Percentiles rank a stretch among this genome's conserved stretches.
Evolutionary conservation across 2,329 filamentous ascomycete genomes (phyloP).

Genomic region (Verticillium isaacii): DNA sequence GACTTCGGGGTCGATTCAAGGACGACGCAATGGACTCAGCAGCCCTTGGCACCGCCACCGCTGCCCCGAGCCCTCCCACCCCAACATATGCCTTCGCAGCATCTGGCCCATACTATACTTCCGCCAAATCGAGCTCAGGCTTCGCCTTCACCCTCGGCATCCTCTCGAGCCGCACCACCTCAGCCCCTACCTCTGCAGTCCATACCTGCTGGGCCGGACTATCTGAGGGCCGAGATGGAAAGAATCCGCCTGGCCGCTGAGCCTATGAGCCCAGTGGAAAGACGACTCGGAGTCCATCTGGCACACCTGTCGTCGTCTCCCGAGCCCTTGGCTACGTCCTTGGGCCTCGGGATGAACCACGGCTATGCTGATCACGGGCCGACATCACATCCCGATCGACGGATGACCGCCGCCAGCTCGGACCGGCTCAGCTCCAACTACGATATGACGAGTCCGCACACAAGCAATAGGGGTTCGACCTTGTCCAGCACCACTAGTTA

Average conservation of each 20-base stretch:
- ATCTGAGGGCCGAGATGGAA: not conserved
- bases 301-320: not conserved
- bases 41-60: not conserved
- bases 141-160: not conserved
- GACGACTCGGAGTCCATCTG: not conserved
- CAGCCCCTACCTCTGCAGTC: not conserved
- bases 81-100: not conserved
- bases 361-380: not conserved
- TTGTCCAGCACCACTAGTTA: conserved; percentile 4
- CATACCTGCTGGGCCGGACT: not conserved
- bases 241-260: not conserved
- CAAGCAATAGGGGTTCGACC: conserved; percentile 6
- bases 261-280: not conserved
- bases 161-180: not conserved
- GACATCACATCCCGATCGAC: not conserved
- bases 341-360: not conserved
- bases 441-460: conserved; percentile 4
- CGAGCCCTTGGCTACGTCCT: not conserved
- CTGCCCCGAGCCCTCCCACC: not conserved
- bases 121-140: not conserved
- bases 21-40: not conserved
- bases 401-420: not conserved
- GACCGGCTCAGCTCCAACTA: conserved; percentile 2
- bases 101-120: not conserved
- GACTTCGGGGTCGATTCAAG: not conserved